phyloP scores from a whole-genome alignment of 2,329 filamentous ascomycete genomes.

The Fusarium miscanthi region DNA sequence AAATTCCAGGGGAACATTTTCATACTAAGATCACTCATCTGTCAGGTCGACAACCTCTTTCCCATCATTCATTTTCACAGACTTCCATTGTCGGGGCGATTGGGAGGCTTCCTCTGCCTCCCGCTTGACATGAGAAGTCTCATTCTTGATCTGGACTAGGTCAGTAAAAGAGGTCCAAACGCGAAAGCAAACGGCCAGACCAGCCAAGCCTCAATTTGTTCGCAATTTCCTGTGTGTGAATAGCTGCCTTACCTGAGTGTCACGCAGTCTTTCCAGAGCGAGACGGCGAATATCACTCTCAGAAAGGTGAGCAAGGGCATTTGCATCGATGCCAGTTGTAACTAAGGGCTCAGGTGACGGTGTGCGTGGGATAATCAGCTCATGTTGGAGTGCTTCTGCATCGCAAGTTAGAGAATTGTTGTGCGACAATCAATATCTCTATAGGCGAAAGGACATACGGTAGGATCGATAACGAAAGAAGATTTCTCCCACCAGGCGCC shows the following conservation, averaged over 20 bases:
- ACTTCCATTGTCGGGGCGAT: conserved; percentile 13
- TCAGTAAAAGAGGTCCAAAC: neutral
- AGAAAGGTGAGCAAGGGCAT: conserved; percentile 9
- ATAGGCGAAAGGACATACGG: conserved; percentile 6
- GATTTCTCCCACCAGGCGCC: neutral
- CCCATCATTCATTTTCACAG: conserved; percentile 22
- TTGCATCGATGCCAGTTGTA: neutral
- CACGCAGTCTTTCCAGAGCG: conserved; percentile 31
- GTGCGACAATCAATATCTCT: rapidly evolving
- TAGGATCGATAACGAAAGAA: conserved; percentile 41
- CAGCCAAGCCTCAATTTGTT: neutral
- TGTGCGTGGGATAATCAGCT: conserved; percentile 40
- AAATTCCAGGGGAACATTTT: neutral
- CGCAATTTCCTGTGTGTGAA: rapidly evolving
- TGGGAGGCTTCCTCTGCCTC: neutral
- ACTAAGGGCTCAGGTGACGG: neutral
- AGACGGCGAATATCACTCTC: conserved; percentile 34
- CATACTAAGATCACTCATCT: neutral
- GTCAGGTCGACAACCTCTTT: conserved; percentile 32
- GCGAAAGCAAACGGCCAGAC: neutral
- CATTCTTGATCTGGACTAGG: neutral
- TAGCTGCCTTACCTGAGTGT: conserved; percentile 16
- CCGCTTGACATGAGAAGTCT: conserved; percentile 15
- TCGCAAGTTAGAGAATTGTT: neutral
- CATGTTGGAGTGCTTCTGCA: conserved; percentile 36